Percentiles rank a stretch among this genome's conserved stretches.
Conservation (phyloP, 495 filamentous ascomycete species). For the Penicillium pancosmium region DNA sequence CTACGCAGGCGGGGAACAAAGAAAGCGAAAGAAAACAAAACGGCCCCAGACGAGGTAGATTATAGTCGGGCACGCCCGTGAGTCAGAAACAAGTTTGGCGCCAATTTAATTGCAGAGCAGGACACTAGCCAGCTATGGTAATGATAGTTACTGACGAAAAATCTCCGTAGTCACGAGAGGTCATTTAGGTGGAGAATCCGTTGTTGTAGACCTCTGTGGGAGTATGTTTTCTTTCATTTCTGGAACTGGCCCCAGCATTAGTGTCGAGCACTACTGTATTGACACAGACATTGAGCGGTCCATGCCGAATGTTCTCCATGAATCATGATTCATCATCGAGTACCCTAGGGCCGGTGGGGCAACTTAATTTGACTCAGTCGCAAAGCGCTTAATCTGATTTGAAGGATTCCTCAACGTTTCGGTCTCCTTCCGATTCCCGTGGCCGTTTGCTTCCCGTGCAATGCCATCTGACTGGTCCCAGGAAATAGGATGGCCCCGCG, state of each 20-base stretch:
- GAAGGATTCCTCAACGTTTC: conserved; percentile 9
- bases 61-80: not conserved
- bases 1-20: not conserved
- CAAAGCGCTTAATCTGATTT: conserved; percentile 12
- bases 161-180: not conserved
- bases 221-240: not conserved
- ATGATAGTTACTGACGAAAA: not conserved
- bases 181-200: not conserved
- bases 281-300: not conserved
- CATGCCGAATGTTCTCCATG: not conserved
- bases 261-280: not conserved
- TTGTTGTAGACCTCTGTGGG: not conserved
- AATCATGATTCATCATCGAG: conserved; percentile 5
- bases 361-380: conserved; percentile 14
- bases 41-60: not conserved
- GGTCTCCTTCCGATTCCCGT: conserved; percentile 6
- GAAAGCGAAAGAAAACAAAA: not conserved
- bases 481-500: not conserved
- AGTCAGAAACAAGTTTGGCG: not conserved
- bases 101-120: not conserved
- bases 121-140: not conserved
- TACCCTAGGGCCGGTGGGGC: conserved; percentile 12
- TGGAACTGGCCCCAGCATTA: not conserved
- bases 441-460: not conserved
- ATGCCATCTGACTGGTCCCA: conserved; percentile 3